Evolutionary conservation across 257 asterid species (phyloP), one percentile per base, ranked within the genome.

Genomic region (Ehretia macrophylla): DNA sequence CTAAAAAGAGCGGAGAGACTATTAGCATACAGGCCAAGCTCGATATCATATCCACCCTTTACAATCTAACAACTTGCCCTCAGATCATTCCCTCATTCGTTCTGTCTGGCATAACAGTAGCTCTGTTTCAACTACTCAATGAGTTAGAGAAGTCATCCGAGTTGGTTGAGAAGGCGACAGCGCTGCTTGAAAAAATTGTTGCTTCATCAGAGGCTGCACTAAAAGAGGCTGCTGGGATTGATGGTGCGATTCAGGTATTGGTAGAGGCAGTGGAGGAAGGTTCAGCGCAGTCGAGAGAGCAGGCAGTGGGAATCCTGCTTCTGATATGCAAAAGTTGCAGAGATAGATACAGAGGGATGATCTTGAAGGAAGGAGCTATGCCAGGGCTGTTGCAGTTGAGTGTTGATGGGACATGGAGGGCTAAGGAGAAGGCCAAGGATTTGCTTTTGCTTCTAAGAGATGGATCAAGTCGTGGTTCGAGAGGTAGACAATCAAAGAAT

Each of bases 231-330:
- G 75, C 85, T 19, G 88, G 79, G 35, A 75, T 64, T 0, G 60
- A 62, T 1, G 75, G 78, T 10, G 75, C 64, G 58, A 81, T 88
- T 57, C 79, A 65, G 52, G 66, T 82, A 59, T 39, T 85, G 63
- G 92, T 88, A 60, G 95, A 81, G 79, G 85, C 85, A 13, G 75
- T 88, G 78, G 96, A 88, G 72, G 96, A 88, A 66, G 94, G 94
- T 16, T 69, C 84, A 14, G 60, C 76, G 14, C 77, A 72, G 0
- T 80, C 89, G 70, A 77, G 70, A 66, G 95, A 88, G 71, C 78
- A 83, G 17, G 96, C 92, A 0, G 90, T 61, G n/a, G 83, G 87
- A 21, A 71, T 78, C 6, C 52, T 88, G 49, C 58, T 88, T 38
- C 14, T 58, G 59, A 71, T 88, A 62, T 88, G 95, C 69, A 66